Base-by-base conservation (phyloP, 106 monocot genomes). In the Cymbidium sinense region DNA sequence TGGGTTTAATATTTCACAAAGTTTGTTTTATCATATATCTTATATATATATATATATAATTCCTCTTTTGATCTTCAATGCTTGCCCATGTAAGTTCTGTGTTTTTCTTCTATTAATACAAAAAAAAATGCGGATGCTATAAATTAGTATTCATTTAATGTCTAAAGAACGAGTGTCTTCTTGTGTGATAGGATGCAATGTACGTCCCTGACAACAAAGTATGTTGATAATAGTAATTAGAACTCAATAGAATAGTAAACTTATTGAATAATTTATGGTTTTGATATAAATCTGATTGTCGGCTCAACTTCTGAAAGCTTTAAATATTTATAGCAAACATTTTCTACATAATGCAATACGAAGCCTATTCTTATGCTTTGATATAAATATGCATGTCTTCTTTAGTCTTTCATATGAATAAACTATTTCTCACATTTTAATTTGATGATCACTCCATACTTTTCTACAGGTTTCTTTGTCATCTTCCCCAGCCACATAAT, bases 1-100 rank as follows among this genome's bases (percentile, higher is more conserved):
- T 77, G 82, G 43, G 36, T 12, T 43, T 44, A 43, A 28, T 44
- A 28, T 28, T 71, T 4, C 36, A 71, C 71, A 35, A 71, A 67
- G 13, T 67, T 36, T 71, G 28, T 33, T 33, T 64, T 67, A 33
- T 31, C 31, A n/a, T 19, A 20, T 36, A 1, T 71, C 7, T 35
- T 71, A 35, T 71, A 31, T 71, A 19, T 2, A 31, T 71, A 19
- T 2, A 15, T 30, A 30, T 67, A 20, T 5, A 39, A 39, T 34
- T 70, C 70, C 34, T 70, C 1, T 70, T 2, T 70, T 70, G 33
- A 18, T 34, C 34, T 34, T 70, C 33, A 13, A 31, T 70, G 4
- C 33, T 70, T 70, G 34, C 13, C 34, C 17, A 23, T 70, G 13
- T 70, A 17, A 70, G 70, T 19, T 70, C 4, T 34, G 30, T 31